Base-by-base conservation (phyloP, 164 flowering plant genomes). In the Protea cynaroides region DNA sequence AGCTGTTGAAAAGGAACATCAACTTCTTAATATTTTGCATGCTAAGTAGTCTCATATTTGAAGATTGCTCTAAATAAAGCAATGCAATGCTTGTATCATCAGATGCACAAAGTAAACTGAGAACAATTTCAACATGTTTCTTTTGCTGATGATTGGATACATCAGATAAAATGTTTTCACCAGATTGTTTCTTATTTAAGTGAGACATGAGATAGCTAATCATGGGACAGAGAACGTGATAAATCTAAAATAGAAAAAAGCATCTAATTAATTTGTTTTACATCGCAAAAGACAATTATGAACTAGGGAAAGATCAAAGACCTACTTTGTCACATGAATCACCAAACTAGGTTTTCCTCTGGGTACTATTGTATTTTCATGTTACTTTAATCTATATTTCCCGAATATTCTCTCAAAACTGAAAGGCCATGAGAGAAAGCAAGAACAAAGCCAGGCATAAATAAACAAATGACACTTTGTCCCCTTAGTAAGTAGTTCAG, bases 1-100 rank as follows among this genome's bases (percentile, higher is more conserved):
- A 94, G 83, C 99, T 94, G 90, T 69, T 29, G 51, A 43, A 37
- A 69, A 51, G 24, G 55, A 38, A 59, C 23, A 58, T 8, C 14
- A 52, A 63, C 23, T 63, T 60, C 61, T 51, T 8, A 19, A 36
- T 8, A 47, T 37, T 49, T 5, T 7, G 3, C 4, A 9, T 36
- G 15, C 34, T 29, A 29, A 22, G 17, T 58, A 51, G 37, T 18
- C 23, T 40, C 51, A 15, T 24, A 50, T 46, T 56, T 46, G 44
- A 23, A 9, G 18, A 12, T 15, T 2, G 18, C 13, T 8, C 5
- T 38, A 25, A 53, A 61, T 15, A 17, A 29, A 62, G 61, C 34
- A 29, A 29, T 38, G 40, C 19, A 61, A 43, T 38, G n/a, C 38
- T 52, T 15, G 46, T 10, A 40, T 12, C 46, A 29, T 29, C 34